Percentiles rank a stretch among this genome's conserved stretches.
Conservation (phyloP, 2,329 filamentous ascomycete genomes). For the Stagonosporopsis tanaceti region DNA sequence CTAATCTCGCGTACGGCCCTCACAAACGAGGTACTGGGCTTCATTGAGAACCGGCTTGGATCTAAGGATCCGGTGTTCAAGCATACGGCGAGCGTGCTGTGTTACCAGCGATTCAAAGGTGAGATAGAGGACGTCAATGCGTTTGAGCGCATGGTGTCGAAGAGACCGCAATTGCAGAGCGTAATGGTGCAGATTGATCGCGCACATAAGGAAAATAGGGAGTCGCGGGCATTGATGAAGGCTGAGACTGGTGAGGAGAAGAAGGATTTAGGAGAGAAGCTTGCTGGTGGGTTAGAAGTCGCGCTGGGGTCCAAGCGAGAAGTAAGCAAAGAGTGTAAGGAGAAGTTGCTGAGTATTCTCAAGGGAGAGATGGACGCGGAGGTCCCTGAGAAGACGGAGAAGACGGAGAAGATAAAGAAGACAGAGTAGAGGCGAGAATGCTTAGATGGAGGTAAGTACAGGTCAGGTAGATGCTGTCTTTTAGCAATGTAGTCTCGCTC, state of each 20-base stretch:
- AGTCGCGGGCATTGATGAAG: not conserved
- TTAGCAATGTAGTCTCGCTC: not conserved
- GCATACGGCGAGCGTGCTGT: conserved; percentile 3
- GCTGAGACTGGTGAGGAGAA: not conserved
- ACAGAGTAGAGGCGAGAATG: not conserved
- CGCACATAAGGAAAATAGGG: not conserved
- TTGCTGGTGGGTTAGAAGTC: not conserved
- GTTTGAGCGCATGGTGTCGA: conserved; percentile 5
- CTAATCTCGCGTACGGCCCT: not conserved
- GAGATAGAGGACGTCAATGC: not conserved
- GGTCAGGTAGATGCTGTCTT: not conserved
- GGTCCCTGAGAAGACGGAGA: not conserved
- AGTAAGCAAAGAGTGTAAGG: not conserved
- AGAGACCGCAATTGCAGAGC: not conserved
- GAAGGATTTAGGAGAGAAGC: not conserved
- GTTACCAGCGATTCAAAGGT: conserved; percentile 5
- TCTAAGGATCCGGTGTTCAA: not conserved
- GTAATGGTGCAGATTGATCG: conserved; percentile 9
- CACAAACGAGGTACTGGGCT: not conserved
- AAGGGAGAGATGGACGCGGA: not conserved
- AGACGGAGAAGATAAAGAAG: not conserved
- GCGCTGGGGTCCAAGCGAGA: not conserved
- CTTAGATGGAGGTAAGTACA: not conserved
- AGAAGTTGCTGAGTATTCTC: not conserved
- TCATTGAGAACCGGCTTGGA: not conserved